phyloP scores from a whole-genome alignment of 352 stramenopile species.

The Pythium sukuiense region DNA sequence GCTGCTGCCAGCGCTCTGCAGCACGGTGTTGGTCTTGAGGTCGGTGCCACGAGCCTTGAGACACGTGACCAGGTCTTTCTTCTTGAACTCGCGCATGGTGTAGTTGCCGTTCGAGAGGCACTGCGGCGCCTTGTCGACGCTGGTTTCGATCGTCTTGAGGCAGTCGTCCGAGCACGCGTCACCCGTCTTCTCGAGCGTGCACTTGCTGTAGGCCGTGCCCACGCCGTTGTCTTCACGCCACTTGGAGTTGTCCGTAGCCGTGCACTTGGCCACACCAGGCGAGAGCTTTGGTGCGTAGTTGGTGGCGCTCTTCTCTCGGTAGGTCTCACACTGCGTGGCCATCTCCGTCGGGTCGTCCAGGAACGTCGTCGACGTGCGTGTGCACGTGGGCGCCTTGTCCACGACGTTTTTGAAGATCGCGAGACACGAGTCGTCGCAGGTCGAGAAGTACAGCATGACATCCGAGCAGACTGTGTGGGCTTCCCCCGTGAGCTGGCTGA shows the following conservation, averaged over 20 bases:
- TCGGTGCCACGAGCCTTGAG: not conserved
- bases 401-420: not conserved
- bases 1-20: not conserved
- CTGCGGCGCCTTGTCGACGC: not conserved
- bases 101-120: conserved; percentile 1
- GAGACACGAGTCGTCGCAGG: not conserved
- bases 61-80: not conserved
- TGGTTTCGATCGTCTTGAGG: not conserved
- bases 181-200: not conserved
- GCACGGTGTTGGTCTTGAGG: not conserved
- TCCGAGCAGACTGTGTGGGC: not conserved
- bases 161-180: not conserved
- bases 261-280: not conserved
- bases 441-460: not conserved
- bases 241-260: not conserved
- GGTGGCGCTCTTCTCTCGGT: not conserved
- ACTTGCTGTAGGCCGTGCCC: not conserved
- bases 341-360: not conserved
- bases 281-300: not conserved
- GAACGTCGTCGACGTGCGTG: not conserved
- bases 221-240: conserved; percentile 1
- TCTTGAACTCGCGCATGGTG: not conserved
- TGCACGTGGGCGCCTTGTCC: not conserved
- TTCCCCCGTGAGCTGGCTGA: not conserved
- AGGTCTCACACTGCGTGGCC: not conserved